Evolutionary conservation across 169 alveolate genomes (phyloP), one percentile per base, ranked within the genome.

Genomic region (Plasmodium fragile): DNA sequence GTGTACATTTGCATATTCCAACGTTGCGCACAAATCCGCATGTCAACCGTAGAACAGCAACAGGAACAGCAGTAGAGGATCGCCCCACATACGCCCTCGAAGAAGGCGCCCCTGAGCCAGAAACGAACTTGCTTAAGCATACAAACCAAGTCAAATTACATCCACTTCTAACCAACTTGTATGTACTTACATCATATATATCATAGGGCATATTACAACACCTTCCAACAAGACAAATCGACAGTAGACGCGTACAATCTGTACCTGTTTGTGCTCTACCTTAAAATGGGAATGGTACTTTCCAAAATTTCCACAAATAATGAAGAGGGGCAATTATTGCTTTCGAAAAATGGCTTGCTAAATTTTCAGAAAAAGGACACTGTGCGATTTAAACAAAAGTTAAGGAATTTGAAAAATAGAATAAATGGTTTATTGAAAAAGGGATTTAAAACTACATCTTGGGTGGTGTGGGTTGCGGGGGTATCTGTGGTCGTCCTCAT

Each of bases 391-490:
- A 90, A 36, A 45, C 73, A 90, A 34, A 90, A 52, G 28, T 78
- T 90, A 30, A 81, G 32, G 49, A 11, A 78, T 34, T 78, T 85
- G 32, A 78, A 77, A 49, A 43, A 77, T 78, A 45, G 90, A 69
- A 81, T 90, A 49, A 69, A 90, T 45, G 70, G 65, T 81, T 36
- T 90, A 78, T 18, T 90, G 5, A 81, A 81, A 81, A 81, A 70
- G 11, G 89, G 96, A 28, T 32, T 96, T n/a, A 92, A 92, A 43
- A 92, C 92, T 71, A 92, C 94, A 53, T 96, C 97, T 22, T 96
- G 97, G 97, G 93, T 94, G 30, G 94, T 96, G 13, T 96, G 97
- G 97, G 89, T 96, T 69, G 95, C 95, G 1, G 97, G 97, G 1
- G 95, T 96, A 30, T 90, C 97, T 11, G 97, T 96, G 18, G 97